Base-by-base conservation (phyloP, 441 rosid genomes). In the Adansonia rubrostipa region DNA sequence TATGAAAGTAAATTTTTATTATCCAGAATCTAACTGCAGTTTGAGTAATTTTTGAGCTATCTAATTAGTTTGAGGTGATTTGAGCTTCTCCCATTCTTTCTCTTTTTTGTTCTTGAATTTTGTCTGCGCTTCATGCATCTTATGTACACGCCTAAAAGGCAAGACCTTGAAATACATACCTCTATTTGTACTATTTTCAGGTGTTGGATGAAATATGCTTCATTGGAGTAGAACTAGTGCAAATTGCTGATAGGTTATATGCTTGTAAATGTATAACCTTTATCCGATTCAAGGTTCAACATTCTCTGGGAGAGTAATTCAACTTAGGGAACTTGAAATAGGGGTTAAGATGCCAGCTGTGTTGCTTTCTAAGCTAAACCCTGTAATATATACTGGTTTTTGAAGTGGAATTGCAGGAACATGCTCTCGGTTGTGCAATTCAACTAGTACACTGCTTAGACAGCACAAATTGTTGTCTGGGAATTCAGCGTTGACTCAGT, bases 281-380 rank as follows among this genome's bases (percentile, higher is more conserved):
- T 69, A 22, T 48, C 61, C 20, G 17, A 50, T 73, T 7, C 50
- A 9, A 63, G 65, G 67, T 81, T 74, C 54, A 70, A 78, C 62
- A 36, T 60, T 78, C 62, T 72, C 66, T 65, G 6, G 42, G 69
- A 47, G 81, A 53, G 70, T 76, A 57, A 65, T 76, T 73, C 65
- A 81, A 79, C 60, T 51, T 2, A 74, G n/a, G 71, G 66, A 61
- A 61, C 83, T 69, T 53, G 79, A 72, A 42, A 50, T 56, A 74
- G 65, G 71, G 79, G 58, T 71, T 87, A 86, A 86, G 82, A 95
- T 95, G 96, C 95, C 90, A 85, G 81, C 89, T 75, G 82, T 84
- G 79, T 89, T 85, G 79, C 78, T 93, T 22, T 77, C 92, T 15
- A 91, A 91, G 80, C 75, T 93, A 73, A 90, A 82, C 82, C 80